These are phyloP conservation scores for Gleditsia sinensis DNA, from an alignment of 306 rosid species.

Conservation along the genomic window DNA sequence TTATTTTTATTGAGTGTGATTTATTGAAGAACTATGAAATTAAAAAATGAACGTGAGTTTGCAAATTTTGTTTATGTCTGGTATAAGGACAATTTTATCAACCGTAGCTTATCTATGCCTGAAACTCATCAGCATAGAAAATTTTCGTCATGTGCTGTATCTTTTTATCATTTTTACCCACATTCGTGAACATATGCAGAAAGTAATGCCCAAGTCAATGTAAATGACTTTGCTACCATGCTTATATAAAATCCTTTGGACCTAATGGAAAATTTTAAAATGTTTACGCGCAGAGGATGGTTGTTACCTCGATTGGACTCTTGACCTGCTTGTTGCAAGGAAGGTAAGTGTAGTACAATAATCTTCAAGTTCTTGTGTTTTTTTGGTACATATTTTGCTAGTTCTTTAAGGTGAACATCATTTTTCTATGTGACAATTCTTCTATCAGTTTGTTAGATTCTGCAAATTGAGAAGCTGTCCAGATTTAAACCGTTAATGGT, in stretches of 20 bases:
- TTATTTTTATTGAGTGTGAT: no score
- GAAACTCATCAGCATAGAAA: background rate
- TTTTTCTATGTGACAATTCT: constrained; percentile 8
- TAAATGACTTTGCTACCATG: no score
- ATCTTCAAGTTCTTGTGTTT: no score
- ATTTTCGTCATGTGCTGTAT: background rate
- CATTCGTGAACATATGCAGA: background rate
- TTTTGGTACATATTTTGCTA: background rate
- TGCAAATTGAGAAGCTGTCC: constrained; percentile 71
- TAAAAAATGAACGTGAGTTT: no score
- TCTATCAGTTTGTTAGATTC: constrained; percentile 54
- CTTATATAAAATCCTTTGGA: no score
- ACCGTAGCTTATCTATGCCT: background rate
- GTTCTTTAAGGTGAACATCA: background rate
- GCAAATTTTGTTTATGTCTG: background rate
- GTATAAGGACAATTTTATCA: background rate
- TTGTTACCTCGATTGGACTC: constrained; percentile 83
- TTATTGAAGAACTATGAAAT: no score
- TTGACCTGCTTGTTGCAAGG: constrained; percentile 62
- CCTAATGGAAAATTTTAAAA: no score
- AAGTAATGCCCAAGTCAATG: no score
- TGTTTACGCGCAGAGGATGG: constrained; percentile 70
- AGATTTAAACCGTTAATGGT: constrained; percentile 65
- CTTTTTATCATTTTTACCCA: background rate
- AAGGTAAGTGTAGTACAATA: constrained; percentile 66